phyloP scores from a whole-genome alignment of 2,329 filamentous ascomycete genomes.

The Xylariaceae sp. region DNA sequence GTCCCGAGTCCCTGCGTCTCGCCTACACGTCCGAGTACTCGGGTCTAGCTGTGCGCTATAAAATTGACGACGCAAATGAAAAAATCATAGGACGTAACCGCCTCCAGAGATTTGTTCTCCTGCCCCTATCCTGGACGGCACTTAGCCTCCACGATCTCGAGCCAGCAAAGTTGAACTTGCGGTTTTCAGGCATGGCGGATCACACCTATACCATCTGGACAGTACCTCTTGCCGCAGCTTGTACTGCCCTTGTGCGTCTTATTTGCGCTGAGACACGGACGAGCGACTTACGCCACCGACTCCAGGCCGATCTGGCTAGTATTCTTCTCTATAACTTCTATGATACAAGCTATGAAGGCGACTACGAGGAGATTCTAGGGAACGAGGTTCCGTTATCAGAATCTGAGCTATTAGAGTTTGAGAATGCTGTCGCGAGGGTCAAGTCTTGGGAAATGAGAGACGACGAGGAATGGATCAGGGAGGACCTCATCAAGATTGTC shows the following conservation, averaged over 20 bases:
- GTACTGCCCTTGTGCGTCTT: background rate
- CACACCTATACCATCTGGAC: background rate
- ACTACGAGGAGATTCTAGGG: background rate
- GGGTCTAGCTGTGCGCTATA: background rate
- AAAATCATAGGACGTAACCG: background rate
- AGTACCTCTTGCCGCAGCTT: background rate
- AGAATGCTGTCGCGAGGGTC: background rate
- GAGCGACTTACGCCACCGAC: background rate
- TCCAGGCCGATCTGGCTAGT: background rate
- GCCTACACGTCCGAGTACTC: background rate
- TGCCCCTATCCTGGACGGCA: background rate
- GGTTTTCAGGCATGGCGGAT: background rate
- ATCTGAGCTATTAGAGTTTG: background rate
- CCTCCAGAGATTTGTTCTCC: background rate
- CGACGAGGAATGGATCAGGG: background rate
- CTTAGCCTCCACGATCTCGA: background rate
- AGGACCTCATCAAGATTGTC: background rate
- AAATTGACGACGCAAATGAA: background rate
- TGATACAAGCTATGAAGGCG: background rate
- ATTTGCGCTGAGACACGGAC: background rate
- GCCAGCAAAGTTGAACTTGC: background rate
- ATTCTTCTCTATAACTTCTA: background rate
- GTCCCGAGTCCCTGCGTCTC: background rate
- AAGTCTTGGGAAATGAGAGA: conserved; percentile 1
- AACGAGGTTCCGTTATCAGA: background rate